Percentiles rank a stretch among this genome's conserved stretches.
These are phyloP conservation scores for Solanum ossicruentum DNA, from an alignment of 257 asterid species.

Conservation along the genomic window DNA sequence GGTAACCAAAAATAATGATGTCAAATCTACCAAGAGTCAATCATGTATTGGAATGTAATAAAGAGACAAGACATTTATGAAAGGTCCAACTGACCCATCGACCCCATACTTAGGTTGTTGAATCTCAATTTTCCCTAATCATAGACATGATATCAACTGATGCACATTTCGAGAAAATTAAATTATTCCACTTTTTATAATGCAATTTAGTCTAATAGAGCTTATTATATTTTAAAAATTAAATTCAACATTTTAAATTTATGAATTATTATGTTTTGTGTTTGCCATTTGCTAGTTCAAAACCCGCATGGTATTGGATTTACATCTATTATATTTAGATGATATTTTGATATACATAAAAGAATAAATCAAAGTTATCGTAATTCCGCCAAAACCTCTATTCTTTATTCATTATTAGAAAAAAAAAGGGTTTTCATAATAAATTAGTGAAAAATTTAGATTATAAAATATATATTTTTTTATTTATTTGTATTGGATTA, in stretches of 20 bases:
- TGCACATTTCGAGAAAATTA: background rate
- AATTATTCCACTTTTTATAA: background rate
- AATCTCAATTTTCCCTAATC: background rate
- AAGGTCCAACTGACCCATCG: background rate
- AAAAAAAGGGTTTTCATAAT: no score
- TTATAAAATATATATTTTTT: no score
- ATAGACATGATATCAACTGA: background rate
- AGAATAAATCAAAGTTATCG: background rate
- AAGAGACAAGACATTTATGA: background rate
- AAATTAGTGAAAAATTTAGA: background rate
- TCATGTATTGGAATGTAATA: background rate
- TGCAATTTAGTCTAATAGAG: background rate
- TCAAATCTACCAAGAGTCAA: background rate
- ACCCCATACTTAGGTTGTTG: conserved; percentile 1
- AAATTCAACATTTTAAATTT: background rate
- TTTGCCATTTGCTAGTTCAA: no score
- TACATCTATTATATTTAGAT: no score
- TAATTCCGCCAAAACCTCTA: background rate
- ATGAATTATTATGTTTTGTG: no score
- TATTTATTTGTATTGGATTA: no score
- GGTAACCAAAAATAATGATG: background rate
- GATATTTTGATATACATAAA: no score
- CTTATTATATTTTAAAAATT: background rate
- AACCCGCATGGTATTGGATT: no score
- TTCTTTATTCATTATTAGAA: no score